Evolutionary conservation across 169 alveolate genomes (phyloP).

Genomic region (Eimeria brunetti): DNA sequence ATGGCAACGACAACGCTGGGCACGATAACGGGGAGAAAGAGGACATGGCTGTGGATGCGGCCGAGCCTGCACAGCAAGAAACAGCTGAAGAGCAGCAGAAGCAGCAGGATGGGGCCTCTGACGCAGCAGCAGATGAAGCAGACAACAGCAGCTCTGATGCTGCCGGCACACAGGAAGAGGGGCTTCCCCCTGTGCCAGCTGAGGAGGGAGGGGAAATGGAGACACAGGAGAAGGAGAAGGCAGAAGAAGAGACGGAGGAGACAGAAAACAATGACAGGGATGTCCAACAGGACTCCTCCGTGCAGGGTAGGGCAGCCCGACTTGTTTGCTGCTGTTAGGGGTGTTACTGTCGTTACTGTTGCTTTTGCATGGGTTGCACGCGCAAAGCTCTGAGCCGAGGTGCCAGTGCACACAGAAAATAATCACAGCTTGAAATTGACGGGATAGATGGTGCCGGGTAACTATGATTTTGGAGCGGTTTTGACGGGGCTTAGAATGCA

Average conservation of each 20-base stretch:
- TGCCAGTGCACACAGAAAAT: background rate
- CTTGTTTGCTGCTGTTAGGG: too few species aligned
- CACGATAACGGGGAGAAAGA: conserved; percentile 80
- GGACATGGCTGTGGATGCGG: conserved; percentile 27
- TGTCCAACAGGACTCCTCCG: conserved; percentile 40
- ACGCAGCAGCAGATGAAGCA: conserved; percentile 31
- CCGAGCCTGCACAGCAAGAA: background rate
- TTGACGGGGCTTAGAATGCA: background rate
- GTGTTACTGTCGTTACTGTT: background rate
- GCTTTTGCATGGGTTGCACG: background rate
- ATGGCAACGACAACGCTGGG: background rate
- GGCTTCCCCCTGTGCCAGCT: background rate
- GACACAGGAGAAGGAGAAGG: background rate
- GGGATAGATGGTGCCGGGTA: background rate
- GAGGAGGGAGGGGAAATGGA: conserved; percentile 7
- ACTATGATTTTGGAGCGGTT: background rate
- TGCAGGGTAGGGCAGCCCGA: background rate
- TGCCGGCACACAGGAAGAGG: conserved; percentile 18
- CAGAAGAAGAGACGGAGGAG: conserved; percentile 22
- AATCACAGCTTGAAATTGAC: background rate
- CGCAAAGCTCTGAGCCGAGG: background rate
- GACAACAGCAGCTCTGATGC: background rate
- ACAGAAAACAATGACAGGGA: conserved; percentile 36
- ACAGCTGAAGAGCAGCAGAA: conserved; percentile 23
- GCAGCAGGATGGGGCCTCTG: conserved; percentile 61